These are phyloP conservation scores for Lyophyllum semitale DNA, from an alignment of 768 basidiomycete species.

Conservation along the genomic window DNA sequence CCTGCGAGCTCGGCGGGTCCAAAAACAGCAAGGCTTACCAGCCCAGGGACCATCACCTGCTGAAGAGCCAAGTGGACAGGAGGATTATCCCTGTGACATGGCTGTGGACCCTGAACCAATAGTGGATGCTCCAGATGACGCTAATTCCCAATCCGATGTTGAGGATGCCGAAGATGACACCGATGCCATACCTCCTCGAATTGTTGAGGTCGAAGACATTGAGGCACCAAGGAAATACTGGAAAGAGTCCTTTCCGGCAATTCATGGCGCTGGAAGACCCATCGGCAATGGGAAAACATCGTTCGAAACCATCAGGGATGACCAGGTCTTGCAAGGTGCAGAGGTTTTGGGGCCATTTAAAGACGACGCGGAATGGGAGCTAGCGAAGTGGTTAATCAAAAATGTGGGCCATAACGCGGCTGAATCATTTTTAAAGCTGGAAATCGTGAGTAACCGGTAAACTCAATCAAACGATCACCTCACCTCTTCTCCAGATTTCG, in stretches of 20 bases:
- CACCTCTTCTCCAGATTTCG: too few species aligned
- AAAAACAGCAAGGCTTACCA: too few species aligned
- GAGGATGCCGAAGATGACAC: background rate
- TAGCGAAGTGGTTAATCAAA: conserved; percentile 25
- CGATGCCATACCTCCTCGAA: background rate
- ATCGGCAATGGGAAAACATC: background rate
- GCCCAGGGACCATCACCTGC: too few species aligned
- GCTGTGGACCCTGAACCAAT: background rate
- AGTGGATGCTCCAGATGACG: background rate
- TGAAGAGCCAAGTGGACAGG: too few species aligned
- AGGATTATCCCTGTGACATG: background rate
- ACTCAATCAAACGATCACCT: too few species aligned
- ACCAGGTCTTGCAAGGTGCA: background rate
- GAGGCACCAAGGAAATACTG: background rate
- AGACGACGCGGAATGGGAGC: conserved; percentile 17
- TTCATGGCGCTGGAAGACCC: background rate
- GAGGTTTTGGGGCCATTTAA: conserved; percentile 22
- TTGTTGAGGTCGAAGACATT: background rate
- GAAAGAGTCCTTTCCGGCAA: background rate
- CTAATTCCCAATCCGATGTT: background rate
- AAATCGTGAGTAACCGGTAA: conserved; percentile 1
- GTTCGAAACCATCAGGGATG: background rate
- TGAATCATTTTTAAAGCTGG: background rate
- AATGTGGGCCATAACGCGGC: background rate
- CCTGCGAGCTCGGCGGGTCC: background rate